Conservation (phyloP, 306 rosid species). For the Potentilla sterilis region DNA sequence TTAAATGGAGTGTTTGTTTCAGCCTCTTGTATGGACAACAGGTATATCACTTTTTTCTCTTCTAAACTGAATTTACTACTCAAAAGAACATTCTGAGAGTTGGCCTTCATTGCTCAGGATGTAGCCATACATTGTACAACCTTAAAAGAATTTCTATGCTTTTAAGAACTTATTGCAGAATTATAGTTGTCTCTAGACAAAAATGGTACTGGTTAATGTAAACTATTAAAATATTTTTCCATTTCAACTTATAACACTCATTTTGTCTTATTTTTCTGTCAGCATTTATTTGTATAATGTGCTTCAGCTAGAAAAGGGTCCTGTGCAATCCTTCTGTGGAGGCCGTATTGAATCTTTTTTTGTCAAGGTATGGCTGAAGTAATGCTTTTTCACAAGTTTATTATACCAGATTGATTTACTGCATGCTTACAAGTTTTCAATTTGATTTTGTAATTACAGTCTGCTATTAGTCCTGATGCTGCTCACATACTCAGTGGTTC, state of each 20-base stretch:
- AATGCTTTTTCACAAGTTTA: not conserved
- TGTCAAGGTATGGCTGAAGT: conserved; percentile 60
- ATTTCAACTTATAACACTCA: not conserved
- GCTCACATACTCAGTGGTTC: conserved; percentile 79
- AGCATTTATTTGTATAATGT: conserved; percentile 72
- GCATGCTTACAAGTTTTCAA: conserved; percentile 9
- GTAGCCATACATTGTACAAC: not conserved
- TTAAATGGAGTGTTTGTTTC: conserved; percentile 68
- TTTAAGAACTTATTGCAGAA: not conserved
- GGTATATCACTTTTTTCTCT: conserved; percentile 40
- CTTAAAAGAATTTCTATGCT: not conserved
- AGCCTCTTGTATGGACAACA: conserved; percentile 92
- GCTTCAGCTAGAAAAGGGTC: conserved; percentile 90
- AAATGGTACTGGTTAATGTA: not conserved
- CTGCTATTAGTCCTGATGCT: conserved; percentile 87
- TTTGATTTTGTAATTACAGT: conserved; percentile 49
- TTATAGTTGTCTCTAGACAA: not conserved
- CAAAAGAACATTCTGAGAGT: not conserved
- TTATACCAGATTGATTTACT: not conserved
- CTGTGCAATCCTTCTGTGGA: conserved; percentile 67
- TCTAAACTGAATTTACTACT: conserved; percentile 7
- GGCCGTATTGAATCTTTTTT: conserved; percentile 75
- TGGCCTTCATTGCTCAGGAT: not conserved
- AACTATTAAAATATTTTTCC: not conserved
- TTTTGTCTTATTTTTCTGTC: conserved; percentile 17